Evolutionary conservation across 2,329 filamentous ascomycete species (phyloP).

Genomic region (Cercospora nicotianae): DNA sequence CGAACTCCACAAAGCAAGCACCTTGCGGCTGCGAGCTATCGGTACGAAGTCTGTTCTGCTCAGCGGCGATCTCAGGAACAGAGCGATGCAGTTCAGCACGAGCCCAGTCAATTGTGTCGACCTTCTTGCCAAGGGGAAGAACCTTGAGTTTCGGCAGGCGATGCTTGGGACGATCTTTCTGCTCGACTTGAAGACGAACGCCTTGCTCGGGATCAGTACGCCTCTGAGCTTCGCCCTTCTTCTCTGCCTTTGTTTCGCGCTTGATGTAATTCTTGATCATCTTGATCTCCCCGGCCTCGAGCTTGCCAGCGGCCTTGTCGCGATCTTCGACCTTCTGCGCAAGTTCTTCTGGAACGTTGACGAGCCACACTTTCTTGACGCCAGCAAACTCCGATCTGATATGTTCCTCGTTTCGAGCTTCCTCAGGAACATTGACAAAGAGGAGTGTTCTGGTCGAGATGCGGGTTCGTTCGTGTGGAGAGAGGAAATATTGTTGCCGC

Average conservation of each 20-base stretch:
- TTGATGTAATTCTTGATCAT: conserved; percentile 40
- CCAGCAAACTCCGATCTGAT: conserved; percentile 42
- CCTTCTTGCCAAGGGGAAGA: conserved; percentile 70
- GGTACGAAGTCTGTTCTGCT: conserved; percentile 65
- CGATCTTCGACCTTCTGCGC: conserved; percentile 46
- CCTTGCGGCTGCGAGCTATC: conserved; percentile 67
- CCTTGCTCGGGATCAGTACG: conserved; percentile 8
- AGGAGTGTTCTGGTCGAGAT: conserved; percentile 49
- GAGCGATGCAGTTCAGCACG: conserved; percentile 72
- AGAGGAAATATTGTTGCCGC: conserved; percentile 49
- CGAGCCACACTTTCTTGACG: conserved; percentile 48
- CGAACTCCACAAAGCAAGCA: conserved; percentile 86
- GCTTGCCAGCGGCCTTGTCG: conserved; percentile 45
- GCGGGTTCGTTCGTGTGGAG: conserved; percentile 45
- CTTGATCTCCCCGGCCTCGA: conserved; percentile 48
- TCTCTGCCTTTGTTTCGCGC: conserved; percentile 30
- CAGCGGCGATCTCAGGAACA: conserved; percentile 66
- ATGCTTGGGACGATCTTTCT: conserved; percentile 68
- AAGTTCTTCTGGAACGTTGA: conserved; percentile 47
- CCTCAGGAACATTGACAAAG: conserved; percentile 48
- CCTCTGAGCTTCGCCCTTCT: conserved; percentile 23
- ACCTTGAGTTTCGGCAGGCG: conserved; percentile 45
- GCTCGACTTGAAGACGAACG: conserved; percentile 55
- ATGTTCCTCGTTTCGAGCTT: conserved; percentile 40
- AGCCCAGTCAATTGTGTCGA: conserved; percentile 88